These are phyloP conservation scores for Penicillium mononematosum DNA, from an alignment of 495 filamentous ascomycete genomes.

Conservation along the genomic window DNA sequence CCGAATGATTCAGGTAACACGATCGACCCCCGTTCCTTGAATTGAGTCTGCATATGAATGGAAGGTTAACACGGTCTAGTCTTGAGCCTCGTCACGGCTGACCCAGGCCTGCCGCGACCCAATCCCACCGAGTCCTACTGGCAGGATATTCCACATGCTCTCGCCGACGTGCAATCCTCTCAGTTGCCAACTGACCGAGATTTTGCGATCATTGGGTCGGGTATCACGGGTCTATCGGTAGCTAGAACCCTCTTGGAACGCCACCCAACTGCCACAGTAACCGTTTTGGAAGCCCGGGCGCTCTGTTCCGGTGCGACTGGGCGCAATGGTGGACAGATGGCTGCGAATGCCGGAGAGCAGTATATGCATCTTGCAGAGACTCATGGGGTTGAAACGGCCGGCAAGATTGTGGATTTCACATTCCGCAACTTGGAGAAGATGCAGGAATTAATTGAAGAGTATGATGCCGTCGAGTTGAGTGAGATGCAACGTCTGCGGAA, in stretches of 20 bases:
- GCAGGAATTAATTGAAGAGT: slow-evolving; percentile 26
- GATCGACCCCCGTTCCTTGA: background rate
- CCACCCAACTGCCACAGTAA: slow-evolving; percentile 25
- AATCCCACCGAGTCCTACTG: slow-evolving; percentile 69
- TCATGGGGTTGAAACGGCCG: slow-evolving; percentile 28
- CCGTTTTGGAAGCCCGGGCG: slow-evolving; percentile 68
- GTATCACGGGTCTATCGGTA: slow-evolving; percentile 63
- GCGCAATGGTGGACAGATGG: slow-evolving; percentile 46
- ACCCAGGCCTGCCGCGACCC: slow-evolving; percentile 47
- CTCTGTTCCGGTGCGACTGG: slow-evolving; percentile 82
- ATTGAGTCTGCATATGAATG: background rate
- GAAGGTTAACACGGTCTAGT: slow-evolving; percentile 11
- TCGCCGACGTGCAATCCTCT: slow-evolving; percentile 52
- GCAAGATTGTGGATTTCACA: slow-evolving; percentile 32
- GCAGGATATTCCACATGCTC: slow-evolving; percentile 60
- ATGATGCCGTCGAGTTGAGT: slow-evolving; percentile 25
- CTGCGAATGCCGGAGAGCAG: slow-evolving; percentile 35
- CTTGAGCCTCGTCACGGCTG: slow-evolving; percentile 24
- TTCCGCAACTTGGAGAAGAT: slow-evolving; percentile 32
- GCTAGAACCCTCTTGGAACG: slow-evolving; percentile 55
- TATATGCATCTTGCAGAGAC: slow-evolving; percentile 26
- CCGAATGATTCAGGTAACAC: slow-evolving; percentile 3
- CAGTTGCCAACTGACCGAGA: slow-evolving; percentile 50
- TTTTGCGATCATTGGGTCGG: slow-evolving; percentile 66
- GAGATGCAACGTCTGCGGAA: slow-evolving; percentile 32